Evolutionary conservation across 306 rosid genomes (phyloP).

Genomic region (Rubus idaeus): DNA sequence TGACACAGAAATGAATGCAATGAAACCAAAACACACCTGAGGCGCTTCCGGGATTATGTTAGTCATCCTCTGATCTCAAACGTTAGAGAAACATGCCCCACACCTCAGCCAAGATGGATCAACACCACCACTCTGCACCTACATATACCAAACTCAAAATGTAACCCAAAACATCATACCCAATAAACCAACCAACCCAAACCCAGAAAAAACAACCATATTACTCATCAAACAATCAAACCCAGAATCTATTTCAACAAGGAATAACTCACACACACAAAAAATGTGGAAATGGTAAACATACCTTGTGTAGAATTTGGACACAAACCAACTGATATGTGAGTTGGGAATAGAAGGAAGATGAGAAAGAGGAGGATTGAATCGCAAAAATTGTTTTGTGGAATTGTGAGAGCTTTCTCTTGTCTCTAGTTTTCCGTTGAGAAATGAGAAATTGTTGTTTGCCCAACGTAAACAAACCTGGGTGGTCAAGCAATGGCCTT

Average conservation of each 20-base stretch:
- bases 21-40: constrained; percentile 42
- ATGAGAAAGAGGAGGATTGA: constrained; percentile 9
- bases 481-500: constrained; percentile 35
- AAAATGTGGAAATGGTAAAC: constrained; percentile 3
- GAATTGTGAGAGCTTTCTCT: constrained; percentile 20
- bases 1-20: background rate
- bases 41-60: constrained; percentile 54
- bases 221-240: constrained; percentile 2
- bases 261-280: background rate
- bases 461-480: constrained; percentile 31
- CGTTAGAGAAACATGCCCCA: constrained; percentile 49
- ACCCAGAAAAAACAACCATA: background rate
- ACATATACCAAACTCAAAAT: constrained; percentile 33
- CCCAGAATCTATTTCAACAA: background rate
- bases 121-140: constrained; percentile 34
- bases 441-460: constrained; percentile 3
- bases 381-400: constrained; percentile 23
- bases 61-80: constrained; percentile 68
- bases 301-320: constrained; percentile 13
- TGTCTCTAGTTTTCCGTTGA: background rate
- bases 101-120: constrained; percentile 27
- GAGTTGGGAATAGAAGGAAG: constrained; percentile 5
- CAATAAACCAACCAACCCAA: constrained; percentile 13
- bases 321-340: constrained; percentile 1
- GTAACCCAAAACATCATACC: constrained; percentile 23